Conservation (phyloP, 2,329 filamentous ascomycete genomes). For the Blumeriella jaapii region DNA sequence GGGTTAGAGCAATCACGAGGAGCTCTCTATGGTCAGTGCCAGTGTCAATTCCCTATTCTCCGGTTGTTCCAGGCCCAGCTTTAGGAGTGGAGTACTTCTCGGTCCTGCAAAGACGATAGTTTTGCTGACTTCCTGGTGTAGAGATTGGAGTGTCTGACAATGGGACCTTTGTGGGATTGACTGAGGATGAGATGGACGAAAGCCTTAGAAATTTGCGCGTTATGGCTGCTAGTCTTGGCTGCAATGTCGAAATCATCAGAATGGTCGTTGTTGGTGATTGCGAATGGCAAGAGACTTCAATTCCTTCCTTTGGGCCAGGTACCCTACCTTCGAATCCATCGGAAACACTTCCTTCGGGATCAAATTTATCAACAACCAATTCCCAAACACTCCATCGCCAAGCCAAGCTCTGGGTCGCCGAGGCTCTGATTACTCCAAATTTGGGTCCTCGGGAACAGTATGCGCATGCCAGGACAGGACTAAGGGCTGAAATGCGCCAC, state of each 20-base stretch:
- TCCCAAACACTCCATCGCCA: conserved; percentile 22
- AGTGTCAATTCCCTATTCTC: too few species aligned
- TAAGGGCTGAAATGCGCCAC: background rate
- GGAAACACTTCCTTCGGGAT: background rate
- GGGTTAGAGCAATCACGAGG: conserved; percentile 88
- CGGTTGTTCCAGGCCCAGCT: too few species aligned
- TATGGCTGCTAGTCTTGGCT: conserved; percentile 90
- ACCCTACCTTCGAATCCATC: background rate
- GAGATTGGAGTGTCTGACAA: conserved; percentile 95
- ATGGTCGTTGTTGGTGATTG: conserved; percentile 79
- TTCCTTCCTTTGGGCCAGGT: background rate
- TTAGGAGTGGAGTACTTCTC: too few species aligned
- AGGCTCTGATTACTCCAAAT: conserved; percentile 76
- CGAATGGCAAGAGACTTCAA: conserved; percentile 42
- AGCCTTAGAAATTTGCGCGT: conserved; percentile 73
- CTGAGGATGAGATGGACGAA: conserved; percentile 84
- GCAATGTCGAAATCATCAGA: conserved; percentile 68
- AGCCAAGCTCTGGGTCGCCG: conserved; percentile 71
- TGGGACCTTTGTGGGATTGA: conserved; percentile 78
- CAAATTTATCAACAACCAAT: background rate
- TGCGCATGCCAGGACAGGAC: background rate
- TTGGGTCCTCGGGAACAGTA: conserved; percentile 31
- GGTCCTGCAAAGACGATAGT: too few species aligned
- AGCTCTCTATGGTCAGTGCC: conserved; percentile 85
- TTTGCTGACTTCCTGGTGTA: too few species aligned